These are phyloP conservation scores for Hyaloscypha variabilis DNA, from an alignment of 495 filamentous ascomycete genomes.

Conservation along the genomic window DNA sequence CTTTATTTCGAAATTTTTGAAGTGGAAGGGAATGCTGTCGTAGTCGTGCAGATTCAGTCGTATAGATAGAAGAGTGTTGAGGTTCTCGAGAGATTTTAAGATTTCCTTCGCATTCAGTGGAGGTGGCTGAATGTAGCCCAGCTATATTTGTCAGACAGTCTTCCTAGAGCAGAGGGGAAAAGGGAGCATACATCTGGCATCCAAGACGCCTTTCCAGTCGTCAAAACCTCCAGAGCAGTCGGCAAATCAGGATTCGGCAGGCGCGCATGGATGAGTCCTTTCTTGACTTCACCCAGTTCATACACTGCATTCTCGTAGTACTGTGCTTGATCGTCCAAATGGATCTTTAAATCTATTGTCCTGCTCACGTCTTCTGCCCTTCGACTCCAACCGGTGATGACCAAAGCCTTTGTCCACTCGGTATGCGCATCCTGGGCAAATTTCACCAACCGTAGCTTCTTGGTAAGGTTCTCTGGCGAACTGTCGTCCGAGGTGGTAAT, in stretches of 20 bases:
- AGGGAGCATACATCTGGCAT: constrained; percentile 70
- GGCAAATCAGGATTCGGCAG: constrained; percentile 86
- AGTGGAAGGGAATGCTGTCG: constrained; percentile 70
- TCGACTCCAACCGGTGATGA: constrained; percentile 85
- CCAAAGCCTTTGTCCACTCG: constrained; percentile 85
- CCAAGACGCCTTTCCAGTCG: constrained; percentile 70
- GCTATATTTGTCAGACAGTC: constrained; percentile 45
- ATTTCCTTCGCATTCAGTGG: constrained; percentile 66
- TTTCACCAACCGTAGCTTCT: constrained; percentile 76
- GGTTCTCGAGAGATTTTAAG: constrained; percentile 68
- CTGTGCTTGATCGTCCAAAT: constrained; percentile 62
- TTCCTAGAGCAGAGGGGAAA: constrained; percentile 1
- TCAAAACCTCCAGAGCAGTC: constrained; percentile 84
- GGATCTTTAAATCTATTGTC: constrained; percentile 80
- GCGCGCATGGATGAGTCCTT: constrained; percentile 62
- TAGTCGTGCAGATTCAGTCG: constrained; percentile 81
- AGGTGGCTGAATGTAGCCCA: constrained; percentile 79
- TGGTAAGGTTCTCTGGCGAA: constrained; percentile 68
- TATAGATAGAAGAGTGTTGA: constrained; percentile 81
- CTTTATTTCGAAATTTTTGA: constrained; percentile 72
- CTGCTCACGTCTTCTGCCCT: constrained; percentile 75
- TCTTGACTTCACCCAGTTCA: constrained; percentile 69
- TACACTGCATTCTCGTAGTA: constrained; percentile 59
- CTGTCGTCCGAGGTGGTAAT: constrained; percentile 49
- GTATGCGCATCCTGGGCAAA: constrained; percentile 61